Conservation (phyloP, 352 stramenopile species). For the Globisporangium yorkense region DNA sequence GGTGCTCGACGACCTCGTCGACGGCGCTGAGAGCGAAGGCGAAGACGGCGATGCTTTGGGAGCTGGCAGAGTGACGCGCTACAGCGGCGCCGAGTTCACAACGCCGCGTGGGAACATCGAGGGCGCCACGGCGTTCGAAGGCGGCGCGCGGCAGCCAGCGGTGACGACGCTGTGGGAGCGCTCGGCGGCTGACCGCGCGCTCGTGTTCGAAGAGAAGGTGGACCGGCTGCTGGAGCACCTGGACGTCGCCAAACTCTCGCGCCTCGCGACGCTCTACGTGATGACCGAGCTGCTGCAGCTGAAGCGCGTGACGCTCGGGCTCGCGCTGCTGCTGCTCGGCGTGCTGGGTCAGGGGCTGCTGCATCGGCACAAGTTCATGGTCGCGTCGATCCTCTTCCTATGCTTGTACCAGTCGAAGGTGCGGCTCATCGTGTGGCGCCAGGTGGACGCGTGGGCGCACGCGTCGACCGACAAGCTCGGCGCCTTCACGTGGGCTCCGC, state of each 20-base stretch:
- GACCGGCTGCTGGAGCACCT: conserved; percentile 47
- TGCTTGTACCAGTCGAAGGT: conserved; percentile 61
- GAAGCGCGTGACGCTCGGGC: conserved; percentile 34
- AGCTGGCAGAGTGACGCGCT: background rate
- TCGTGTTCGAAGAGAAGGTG: conserved; percentile 55
- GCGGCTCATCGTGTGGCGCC: conserved; percentile 23
- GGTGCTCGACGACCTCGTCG: conserved; percentile 36
- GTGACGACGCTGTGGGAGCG: background rate
- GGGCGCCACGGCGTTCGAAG: background rate
- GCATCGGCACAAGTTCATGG: conserved; percentile 73
- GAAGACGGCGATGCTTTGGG: conserved; percentile 4
- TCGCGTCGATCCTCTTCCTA: conserved; percentile 57
- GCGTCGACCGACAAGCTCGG: conserved; percentile 64
- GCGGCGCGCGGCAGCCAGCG: conserved; percentile 1
- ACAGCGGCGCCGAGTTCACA: background rate
- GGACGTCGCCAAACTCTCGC: conserved; percentile 45
- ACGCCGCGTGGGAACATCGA: too few species aligned
- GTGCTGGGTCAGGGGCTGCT: conserved; percentile 44
- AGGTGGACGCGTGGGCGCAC: conserved; percentile 40
- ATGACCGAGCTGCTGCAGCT: conserved; percentile 50
- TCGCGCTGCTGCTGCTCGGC: conserved; percentile 42
- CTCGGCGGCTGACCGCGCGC: conserved; percentile 9
- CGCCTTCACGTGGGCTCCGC: conserved; percentile 45
- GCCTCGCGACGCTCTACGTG: conserved; percentile 42
- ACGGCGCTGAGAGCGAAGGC: conserved; percentile 23